Percentiles rank a stretch among this genome's conserved stretches.
phyloP scores from a whole-genome alignment of 2,329 filamentous ascomycete species.

The Curvularia sp. region DNA sequence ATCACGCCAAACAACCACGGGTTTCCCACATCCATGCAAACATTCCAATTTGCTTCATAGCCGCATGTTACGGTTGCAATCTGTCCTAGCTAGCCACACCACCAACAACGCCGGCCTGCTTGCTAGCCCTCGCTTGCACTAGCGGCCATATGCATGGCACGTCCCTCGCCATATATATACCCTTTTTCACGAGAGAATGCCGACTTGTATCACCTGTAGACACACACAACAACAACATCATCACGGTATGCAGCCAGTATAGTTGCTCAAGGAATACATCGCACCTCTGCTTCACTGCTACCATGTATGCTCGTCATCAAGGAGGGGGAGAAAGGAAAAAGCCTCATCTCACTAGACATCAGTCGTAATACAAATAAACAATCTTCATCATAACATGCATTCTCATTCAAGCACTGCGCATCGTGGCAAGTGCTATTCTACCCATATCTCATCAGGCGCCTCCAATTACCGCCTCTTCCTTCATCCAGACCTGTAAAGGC shows the following conservation, averaged over 20 bases:
- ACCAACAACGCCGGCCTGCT: not conserved
- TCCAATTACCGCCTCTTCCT: slow-evolving; percentile 28
- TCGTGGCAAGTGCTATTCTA: slow-evolving; percentile 13
- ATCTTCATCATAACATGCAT: slow-evolving; percentile 15
- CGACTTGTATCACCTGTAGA: too few relatives aligned
- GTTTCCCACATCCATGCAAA: too few relatives aligned
- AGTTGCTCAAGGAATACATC: too few relatives aligned
- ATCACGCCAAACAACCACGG: not conserved
- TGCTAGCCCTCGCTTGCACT: too few relatives aligned
- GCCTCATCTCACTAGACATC: not conserved
- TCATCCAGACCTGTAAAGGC: slow-evolving; percentile 22
- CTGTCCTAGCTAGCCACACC: not conserved
- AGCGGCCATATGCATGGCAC: too few relatives aligned
- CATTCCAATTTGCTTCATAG: not conserved
- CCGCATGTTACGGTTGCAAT: not conserved
- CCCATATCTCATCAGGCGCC: slow-evolving; percentile 14
- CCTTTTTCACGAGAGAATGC: too few relatives aligned
- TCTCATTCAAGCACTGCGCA: slow-evolving; percentile 17
- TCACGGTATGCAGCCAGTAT: too few relatives aligned
- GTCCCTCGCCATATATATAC: too few relatives aligned
- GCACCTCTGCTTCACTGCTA: not conserved
- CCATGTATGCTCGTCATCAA: not conserved
- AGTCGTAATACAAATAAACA: not conserved
- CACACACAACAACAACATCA: too few relatives aligned
- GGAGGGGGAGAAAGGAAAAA: not conserved